Conservation (phyloP, 2,329 filamentous ascomycete species). For the Stromatinia cepivora region DNA sequence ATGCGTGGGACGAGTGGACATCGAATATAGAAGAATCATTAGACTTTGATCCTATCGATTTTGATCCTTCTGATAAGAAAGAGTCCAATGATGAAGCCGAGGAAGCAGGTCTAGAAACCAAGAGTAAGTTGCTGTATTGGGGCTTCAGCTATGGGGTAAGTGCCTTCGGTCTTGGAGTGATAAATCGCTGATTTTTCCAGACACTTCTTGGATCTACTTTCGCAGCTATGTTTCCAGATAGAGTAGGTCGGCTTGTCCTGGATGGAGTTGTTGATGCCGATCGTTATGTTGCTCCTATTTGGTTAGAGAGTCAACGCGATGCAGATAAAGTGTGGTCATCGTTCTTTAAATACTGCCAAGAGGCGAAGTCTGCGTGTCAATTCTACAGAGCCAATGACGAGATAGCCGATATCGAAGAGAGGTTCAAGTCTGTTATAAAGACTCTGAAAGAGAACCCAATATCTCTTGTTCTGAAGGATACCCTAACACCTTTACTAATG, state of each 20-base stretch:
- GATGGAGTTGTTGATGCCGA: conserved; percentile 39
- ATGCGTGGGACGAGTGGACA: conserved; percentile 39
- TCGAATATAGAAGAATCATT: conserved; percentile 16
- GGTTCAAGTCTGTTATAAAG: conserved; percentile 43
- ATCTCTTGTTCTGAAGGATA: conserved; percentile 27
- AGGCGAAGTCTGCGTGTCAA: conserved; percentile 40
- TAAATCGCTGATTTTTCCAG: conserved; percentile 23
- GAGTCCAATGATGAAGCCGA: neutral
- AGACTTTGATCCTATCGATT: neutral
- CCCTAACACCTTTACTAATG: conserved; percentile 33
- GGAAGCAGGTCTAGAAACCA: conserved; percentile 26
- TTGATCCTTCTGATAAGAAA: neutral
- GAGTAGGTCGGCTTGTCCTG: conserved; percentile 46
- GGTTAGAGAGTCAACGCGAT: conserved; percentile 33
- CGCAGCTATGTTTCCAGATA: conserved; percentile 47
- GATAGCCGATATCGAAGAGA: conserved; percentile 30
- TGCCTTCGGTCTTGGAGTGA: neutral
- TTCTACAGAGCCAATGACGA: conserved; percentile 34
- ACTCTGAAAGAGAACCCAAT: conserved; percentile 43
- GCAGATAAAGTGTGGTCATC: conserved; percentile 35
- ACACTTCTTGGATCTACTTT: conserved; percentile 47
- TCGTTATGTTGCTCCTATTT: conserved; percentile 33
- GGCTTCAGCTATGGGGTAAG: conserved; percentile 51
- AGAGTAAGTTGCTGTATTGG: conserved; percentile 45
- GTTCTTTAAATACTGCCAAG: conserved; percentile 39